Evolutionary conservation across 164 flowering plant genomes (phyloP).

Genomic region (Chimonanthus praecox): DNA sequence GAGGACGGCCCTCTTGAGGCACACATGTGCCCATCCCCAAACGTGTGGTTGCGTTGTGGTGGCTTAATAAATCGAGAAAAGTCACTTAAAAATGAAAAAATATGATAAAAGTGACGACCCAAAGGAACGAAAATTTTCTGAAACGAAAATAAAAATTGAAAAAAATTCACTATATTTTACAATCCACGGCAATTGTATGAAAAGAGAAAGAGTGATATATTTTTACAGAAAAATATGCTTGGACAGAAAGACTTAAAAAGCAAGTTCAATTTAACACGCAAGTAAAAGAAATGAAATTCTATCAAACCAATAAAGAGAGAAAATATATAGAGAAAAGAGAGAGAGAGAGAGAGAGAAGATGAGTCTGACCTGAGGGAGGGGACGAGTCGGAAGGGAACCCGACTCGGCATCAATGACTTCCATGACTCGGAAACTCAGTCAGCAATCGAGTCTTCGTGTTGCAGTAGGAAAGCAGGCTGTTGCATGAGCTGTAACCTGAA

Average conservation of each 20-base stretch:
- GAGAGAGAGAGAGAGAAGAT: background rate
- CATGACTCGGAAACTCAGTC: background rate
- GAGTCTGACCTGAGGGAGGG: constrained; percentile 2
- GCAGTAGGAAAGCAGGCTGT: background rate
- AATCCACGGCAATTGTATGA: background rate
- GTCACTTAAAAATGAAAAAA: background rate
- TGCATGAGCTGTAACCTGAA: background rate
- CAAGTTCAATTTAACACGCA: background rate
- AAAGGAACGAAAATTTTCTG: background rate
- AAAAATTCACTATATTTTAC: too few relatives aligned
- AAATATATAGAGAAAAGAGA: background rate
- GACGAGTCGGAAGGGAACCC: background rate
- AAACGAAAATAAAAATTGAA: background rate
- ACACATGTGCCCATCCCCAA: background rate
- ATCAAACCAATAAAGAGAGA: background rate
- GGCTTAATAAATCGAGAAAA: background rate
- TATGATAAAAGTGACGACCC: background rate
- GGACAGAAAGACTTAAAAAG: background rate
- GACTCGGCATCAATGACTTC: constrained; percentile 6
- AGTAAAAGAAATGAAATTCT: background rate
- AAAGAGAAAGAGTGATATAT: background rate
- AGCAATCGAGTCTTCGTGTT: background rate
- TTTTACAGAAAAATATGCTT: background rate
- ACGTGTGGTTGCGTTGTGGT: background rate
- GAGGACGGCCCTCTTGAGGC: background rate